Evolutionary conservation across 805 yeast genomes (phyloP).

Genomic region (Priceomyces fermenticarens): DNA sequence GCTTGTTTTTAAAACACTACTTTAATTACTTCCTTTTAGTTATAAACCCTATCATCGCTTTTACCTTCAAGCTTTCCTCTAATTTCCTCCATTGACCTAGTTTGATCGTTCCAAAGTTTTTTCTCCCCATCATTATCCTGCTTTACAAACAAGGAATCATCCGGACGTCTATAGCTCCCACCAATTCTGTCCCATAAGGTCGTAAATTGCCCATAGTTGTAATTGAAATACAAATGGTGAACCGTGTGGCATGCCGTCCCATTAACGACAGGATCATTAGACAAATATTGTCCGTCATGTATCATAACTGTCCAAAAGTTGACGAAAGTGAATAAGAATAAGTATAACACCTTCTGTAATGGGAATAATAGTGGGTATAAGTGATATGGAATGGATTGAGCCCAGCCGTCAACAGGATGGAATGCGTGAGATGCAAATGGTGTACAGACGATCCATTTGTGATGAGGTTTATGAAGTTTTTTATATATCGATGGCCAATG

Average conservation of each 20-base stretch:
- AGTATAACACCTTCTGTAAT: constrained; percentile 80
- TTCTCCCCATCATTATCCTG: constrained; percentile 59
- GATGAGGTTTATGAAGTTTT: constrained; percentile 91
- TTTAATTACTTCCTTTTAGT: not conserved
- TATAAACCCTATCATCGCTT: constrained; percentile 72
- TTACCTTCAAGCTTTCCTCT: constrained; percentile 79
- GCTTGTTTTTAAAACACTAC: too few species aligned
- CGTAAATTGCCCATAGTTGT: constrained; percentile 97
- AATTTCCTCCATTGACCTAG: constrained; percentile 71
- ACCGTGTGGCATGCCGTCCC: constrained; percentile 99
- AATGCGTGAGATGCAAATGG: constrained; percentile 98
- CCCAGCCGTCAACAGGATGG: constrained; percentile 96
- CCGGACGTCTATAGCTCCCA: constrained; percentile 90
- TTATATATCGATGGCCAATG: constrained; percentile 93
- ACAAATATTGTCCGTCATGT: constrained; percentile 94
- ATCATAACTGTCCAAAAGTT: constrained; percentile 99
- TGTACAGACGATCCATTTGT: constrained; percentile 98
- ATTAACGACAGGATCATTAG: constrained; percentile 89
- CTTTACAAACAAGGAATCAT: constrained; percentile 64
- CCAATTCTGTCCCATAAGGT: constrained; percentile 98
- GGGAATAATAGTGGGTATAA: constrained; percentile 90
- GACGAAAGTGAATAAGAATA: constrained; percentile 81
- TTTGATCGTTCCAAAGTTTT: constrained; percentile 68
- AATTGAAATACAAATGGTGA: constrained; percentile 95
- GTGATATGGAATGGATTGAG: constrained; percentile 92